phyloP scores from a whole-genome alignment of 805 yeast species.

The Candida berthetii region DNA sequence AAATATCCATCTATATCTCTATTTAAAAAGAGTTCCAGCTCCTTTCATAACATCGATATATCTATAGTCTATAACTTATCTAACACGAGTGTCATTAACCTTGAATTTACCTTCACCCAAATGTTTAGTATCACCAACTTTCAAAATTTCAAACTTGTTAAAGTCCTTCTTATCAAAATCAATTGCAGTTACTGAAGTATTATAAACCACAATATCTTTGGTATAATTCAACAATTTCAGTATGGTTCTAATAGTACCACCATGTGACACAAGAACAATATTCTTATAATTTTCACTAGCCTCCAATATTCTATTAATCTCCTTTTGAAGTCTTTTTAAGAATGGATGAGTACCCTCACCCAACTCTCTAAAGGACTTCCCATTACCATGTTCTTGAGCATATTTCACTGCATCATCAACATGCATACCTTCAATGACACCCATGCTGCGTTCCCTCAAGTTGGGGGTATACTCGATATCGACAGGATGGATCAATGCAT shows the following conservation, averaged over 20 bases:
- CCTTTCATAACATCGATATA: too few relatives aligned
- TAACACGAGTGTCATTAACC: constrained; percentile 40
- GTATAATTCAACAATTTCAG: constrained; percentile 42
- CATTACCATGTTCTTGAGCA: constrained; percentile 45
- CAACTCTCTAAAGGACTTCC: constrained; percentile 46
- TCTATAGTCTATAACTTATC: constrained; percentile 5
- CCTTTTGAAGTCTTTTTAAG: constrained; percentile 38
- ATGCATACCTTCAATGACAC: constrained; percentile 70
- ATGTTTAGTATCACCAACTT: constrained; percentile 65
- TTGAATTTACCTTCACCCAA: constrained; percentile 48
- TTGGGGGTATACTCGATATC: constrained; percentile 28
- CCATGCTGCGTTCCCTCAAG: constrained; percentile 75
- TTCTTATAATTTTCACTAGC: constrained; percentile 33
- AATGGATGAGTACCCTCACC: constrained; percentile 56
- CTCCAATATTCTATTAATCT: constrained; percentile 37
- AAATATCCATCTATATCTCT: too few relatives aligned
- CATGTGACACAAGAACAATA: constrained; percentile 66
- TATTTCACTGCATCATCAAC: constrained; percentile 52
- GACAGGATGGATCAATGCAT: constrained; percentile 12
- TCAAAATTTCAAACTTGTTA: constrained; percentile 36
- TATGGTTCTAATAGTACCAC: constrained; percentile 69
- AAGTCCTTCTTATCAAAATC: constrained; percentile 40
- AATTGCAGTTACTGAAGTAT: constrained; percentile 67
- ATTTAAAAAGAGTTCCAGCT: too few relatives aligned
- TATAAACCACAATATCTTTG: constrained; percentile 54